Evolutionary conservation across 805 yeast species (phyloP).

Genomic region (Cyberlindnera samutprakarnensis): DNA sequence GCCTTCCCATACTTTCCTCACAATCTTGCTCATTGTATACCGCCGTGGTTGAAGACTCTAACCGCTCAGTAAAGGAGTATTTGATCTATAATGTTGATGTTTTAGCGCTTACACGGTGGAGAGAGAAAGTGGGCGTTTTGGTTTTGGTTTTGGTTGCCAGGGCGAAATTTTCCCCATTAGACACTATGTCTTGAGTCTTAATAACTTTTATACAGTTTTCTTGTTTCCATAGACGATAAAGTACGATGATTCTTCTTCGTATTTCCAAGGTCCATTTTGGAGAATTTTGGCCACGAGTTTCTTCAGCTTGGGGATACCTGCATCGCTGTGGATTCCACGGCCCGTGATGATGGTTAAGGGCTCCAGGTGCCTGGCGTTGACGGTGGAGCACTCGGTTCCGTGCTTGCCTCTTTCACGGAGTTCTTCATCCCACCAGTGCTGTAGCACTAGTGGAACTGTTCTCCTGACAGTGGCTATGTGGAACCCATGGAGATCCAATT

Average conservation of each 20-base stretch:
- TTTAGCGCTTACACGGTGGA: too few relatives aligned
- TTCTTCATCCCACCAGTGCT: conserved; percentile 62
- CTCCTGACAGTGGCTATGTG: conserved; percentile 39
- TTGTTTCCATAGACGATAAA: conserved; percentile 40
- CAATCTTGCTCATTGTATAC: too few relatives aligned
- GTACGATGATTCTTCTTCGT: conserved; percentile 37
- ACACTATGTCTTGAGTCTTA: too few relatives aligned
- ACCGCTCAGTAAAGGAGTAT: too few relatives aligned
- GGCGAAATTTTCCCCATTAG: too few relatives aligned
- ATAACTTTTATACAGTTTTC: too few relatives aligned
- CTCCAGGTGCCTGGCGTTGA: conserved; percentile 32
- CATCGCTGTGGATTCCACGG: conserved; percentile 59
- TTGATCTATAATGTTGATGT: too few relatives aligned
- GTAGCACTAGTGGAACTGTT: conserved; percentile 29
- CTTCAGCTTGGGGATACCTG: conserved; percentile 46
- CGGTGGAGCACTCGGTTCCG: conserved; percentile 30
- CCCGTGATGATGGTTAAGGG: conserved; percentile 54
- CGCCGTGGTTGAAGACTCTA: too few relatives aligned
- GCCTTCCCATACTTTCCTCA: conserved; percentile 50
- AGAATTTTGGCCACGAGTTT: conserved; percentile 35
- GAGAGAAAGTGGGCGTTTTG: too few relatives aligned
- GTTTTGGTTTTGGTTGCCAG: too few relatives aligned
- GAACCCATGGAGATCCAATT: conserved; percentile 52
- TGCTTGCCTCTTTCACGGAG: conserved; percentile 30
- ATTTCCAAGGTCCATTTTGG: conserved; percentile 30